These are phyloP conservation scores for Ichthyophthirius multifiliis DNA, from an alignment of 169 alveolate species.

Conservation along the genomic window DNA sequence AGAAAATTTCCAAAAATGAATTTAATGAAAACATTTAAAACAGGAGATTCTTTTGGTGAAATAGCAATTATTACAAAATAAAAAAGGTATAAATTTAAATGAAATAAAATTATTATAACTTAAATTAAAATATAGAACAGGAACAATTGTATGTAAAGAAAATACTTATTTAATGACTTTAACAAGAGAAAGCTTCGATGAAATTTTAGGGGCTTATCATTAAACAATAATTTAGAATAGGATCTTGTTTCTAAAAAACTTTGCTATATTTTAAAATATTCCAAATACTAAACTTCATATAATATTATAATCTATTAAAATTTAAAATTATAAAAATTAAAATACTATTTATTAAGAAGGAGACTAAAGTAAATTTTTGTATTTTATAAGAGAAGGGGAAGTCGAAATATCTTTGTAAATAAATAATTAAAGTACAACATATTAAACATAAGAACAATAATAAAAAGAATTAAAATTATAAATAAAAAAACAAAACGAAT, in stretches of 20 bases:
- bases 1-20: background rate
- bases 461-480: constrained; percentile 1
- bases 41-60: background rate
- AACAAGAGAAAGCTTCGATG: background rate
- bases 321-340: background rate
- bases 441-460: background rate
- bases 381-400: constrained; percentile 7
- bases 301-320: background rate
- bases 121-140: background rate
- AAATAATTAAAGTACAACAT: background rate
- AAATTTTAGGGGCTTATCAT: background rate
- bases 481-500: background rate
- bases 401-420: background rate
- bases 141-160: background rate
- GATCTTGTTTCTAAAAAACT: background rate
- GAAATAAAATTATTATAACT: background rate
- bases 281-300: background rate
- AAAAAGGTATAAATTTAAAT: background rate
- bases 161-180: background rate
- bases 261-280: background rate
- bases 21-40: background rate
- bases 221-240: background rate
- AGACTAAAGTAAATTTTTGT: background rate
- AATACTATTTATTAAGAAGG: background rate
- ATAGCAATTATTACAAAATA: background rate